phyloP scores from a whole-genome alignment of 2,329 filamentous ascomycete species.

The Hypocrella siamensis region DNA sequence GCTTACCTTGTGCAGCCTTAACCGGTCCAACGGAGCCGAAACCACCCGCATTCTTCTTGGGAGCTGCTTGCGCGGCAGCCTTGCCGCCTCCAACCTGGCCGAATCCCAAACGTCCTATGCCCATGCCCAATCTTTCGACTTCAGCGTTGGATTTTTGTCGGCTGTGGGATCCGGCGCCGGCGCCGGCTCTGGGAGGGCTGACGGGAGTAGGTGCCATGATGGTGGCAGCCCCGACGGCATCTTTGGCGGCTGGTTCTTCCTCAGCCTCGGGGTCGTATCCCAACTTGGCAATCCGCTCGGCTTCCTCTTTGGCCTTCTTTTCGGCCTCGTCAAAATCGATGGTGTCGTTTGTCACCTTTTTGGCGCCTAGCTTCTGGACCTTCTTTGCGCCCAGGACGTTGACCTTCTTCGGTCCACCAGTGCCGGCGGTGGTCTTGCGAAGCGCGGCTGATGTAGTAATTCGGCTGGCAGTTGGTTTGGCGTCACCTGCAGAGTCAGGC shows the following conservation, averaged over 20 bases:
- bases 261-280: slow-evolving; percentile 92
- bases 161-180: slow-evolving; percentile 37
- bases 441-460: slow-evolving; percentile 68
- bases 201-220: slow-evolving; percentile 63
- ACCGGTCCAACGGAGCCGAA: slow-evolving; percentile 75
- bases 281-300: slow-evolving; percentile 85
- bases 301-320: slow-evolving; percentile 93
- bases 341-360: slow-evolving; percentile 67
- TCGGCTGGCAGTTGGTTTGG: slow-evolving; percentile 49
- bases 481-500: slow-evolving; percentile 35
- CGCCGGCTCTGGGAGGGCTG: slow-evolving; percentile 40
- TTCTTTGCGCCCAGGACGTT: slow-evolving; percentile 82
- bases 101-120: slow-evolving; percentile 70
- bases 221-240: slow-evolving; percentile 38
- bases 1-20: slow-evolving; percentile 54
- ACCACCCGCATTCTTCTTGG: slow-evolving; percentile 61
- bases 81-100: slow-evolving; percentile 62
- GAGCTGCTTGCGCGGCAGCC: slow-evolving; percentile 33
- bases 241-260: slow-evolving; percentile 31
- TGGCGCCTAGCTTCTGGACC: slow-evolving; percentile 71
- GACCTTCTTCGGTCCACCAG: slow-evolving; percentile 56
- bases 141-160: slow-evolving; percentile 57
- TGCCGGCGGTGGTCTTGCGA: slow-evolving; percentile 54
- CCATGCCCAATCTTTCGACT: slow-evolving; percentile 81
- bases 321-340: slow-evolving; percentile 98